Percentiles rank a stretch among this genome's conserved stretches.
These are phyloP conservation scores for Saccharomyces hybrid DNA, from an alignment of 1,139 yeast genomes.

Conservation along the genomic window DNA sequence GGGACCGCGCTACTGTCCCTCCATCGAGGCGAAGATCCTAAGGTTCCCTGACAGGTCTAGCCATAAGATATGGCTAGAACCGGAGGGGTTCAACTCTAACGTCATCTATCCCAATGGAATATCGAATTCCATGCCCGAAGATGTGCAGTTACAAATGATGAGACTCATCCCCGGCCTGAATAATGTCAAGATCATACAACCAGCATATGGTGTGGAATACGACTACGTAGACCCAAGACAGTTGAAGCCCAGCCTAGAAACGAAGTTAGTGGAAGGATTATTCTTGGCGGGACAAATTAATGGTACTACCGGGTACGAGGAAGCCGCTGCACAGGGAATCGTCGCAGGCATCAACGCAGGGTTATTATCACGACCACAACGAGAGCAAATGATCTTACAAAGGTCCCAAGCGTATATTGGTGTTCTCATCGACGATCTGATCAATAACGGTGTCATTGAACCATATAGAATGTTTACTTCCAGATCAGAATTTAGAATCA, in stretches of 20 bases:
- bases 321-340: conserved; percentile 95
- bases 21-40: conserved; percentile 82
- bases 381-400: conserved; percentile 40
- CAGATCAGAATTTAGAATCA: conserved; percentile 84
- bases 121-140: conserved; percentile 93
- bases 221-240: conserved; percentile 95
- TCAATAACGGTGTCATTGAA: conserved; percentile 93
- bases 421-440: conserved; percentile 85
- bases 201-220: conserved; percentile 99
- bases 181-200: conserved; percentile 78
- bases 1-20: conserved; percentile 97
- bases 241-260: conserved; percentile 67
- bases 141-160: conserved; percentile 71
- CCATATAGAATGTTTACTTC: conserved; percentile 98
- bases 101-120: conserved; percentile 94
- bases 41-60: conserved; percentile 68
- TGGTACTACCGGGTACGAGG: conserved; percentile 98
- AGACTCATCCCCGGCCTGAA: conserved; percentile 82
- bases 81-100: conserved; percentile 85
- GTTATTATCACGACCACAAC: conserved; percentile 33
- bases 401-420: conserved; percentile 89
- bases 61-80: conserved; percentile 92
- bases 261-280: conserved; percentile 70
- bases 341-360: conserved; percentile 92
- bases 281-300: conserved; percentile 95